Percentiles rank a stretch among this genome's conserved stretches.
phyloP scores from a whole-genome alignment of 2,329 filamentous ascomycete species.

The Pseudopyricularia javanii region DNA sequence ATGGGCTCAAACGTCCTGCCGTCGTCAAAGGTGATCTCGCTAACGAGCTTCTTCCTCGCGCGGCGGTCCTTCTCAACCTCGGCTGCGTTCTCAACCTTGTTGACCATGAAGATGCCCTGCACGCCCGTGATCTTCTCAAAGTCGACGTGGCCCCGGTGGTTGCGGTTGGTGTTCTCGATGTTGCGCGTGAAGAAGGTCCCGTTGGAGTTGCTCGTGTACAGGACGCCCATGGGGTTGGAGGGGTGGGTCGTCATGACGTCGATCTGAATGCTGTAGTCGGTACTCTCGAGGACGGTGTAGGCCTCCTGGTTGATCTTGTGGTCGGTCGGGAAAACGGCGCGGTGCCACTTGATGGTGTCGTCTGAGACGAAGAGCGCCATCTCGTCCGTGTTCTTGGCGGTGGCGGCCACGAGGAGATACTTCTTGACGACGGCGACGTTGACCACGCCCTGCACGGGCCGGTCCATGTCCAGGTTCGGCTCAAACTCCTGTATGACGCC shows the following conservation, averaged over 20 bases:
- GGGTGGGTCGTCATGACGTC: conserved; percentile 68
- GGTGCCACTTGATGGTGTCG: conserved; percentile 78
- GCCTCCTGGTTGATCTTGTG: conserved; percentile 73
- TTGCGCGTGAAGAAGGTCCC: conserved; percentile 93
- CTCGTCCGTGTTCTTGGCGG: conserved; percentile 70
- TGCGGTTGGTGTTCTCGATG: conserved; percentile 83
- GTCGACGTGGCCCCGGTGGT: conserved; percentile 64
- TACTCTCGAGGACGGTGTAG: conserved; percentile 91
- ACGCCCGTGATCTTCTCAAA: conserved; percentile 91
- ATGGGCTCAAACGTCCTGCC: conserved; percentile 72
- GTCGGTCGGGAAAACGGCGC: conserved; percentile 74
- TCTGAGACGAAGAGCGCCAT: conserved; percentile 84
- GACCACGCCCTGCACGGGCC: conserved; percentile 66
- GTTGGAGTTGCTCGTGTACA: conserved; percentile 95
- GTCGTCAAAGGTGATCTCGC: conserved; percentile 89
- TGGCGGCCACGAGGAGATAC: conserved; percentile 73
- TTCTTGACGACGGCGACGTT: conserved; percentile 77
- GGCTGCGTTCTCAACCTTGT: conserved; percentile 76
- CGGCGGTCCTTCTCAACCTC: conserved; percentile 47
- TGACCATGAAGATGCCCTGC: conserved; percentile 84
- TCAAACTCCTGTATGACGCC: conserved; percentile 51
- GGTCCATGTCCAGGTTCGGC: conserved; percentile 61
- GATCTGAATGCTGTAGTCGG: conserved; percentile 94
- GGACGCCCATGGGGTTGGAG: conserved; percentile 63
- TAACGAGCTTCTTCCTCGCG: conserved; percentile 56